A percentile compares a stretch with the other conserved stretches of the same genome.
These are phyloP conservation scores for Aspergillus homomorphus DNA, from an alignment of 495 filamentous ascomycete genomes.

Conservation along the genomic window DNA sequence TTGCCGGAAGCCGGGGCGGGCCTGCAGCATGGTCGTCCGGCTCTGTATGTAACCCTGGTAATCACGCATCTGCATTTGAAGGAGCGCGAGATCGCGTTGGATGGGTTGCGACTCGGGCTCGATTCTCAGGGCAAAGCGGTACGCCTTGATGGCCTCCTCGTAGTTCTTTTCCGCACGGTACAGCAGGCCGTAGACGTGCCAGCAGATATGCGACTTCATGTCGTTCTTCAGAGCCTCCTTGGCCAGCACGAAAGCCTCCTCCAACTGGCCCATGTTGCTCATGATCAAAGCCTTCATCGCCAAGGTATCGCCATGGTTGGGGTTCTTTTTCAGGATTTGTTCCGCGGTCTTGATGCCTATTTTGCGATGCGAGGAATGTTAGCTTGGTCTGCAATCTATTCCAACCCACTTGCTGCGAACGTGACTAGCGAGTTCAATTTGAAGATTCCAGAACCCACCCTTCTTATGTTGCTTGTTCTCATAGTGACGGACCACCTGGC, in stretches of 20 bases:
- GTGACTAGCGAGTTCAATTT: conserved; percentile 9
- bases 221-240: conserved; percentile 88
- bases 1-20: conserved; percentile 71
- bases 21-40: conserved; percentile 77
- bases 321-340: conserved; percentile 88
- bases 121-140: conserved; percentile 87
- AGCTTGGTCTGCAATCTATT: conserved; percentile 13
- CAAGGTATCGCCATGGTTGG: conserved; percentile 95
- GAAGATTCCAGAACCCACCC: conserved; percentile 42
- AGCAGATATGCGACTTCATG: conserved; percentile 99
- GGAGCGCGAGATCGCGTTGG: conserved; percentile 84
- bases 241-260: conserved; percentile 89
- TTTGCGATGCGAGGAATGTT: conserved; percentile 13
- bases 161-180: conserved; percentile 94
- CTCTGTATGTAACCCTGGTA: conserved; percentile 91
- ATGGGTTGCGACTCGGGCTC: conserved; percentile 94
- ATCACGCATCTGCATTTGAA: conserved; percentile 97
- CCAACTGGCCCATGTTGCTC: conserved; percentile 81
- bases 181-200: conserved; percentile 98
- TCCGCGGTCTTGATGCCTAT: conserved; percentile 86
- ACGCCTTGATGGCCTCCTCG: conserved; percentile 97
- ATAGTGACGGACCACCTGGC: conserved; percentile 89
- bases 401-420: conserved; percentile 15
- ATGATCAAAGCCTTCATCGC: conserved; percentile 99
- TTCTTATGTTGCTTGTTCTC: conserved; percentile 99